Evolutionary conservation across 306 rosid species (phyloP).

Genomic region (Gastrolobium bilobum): DNA sequence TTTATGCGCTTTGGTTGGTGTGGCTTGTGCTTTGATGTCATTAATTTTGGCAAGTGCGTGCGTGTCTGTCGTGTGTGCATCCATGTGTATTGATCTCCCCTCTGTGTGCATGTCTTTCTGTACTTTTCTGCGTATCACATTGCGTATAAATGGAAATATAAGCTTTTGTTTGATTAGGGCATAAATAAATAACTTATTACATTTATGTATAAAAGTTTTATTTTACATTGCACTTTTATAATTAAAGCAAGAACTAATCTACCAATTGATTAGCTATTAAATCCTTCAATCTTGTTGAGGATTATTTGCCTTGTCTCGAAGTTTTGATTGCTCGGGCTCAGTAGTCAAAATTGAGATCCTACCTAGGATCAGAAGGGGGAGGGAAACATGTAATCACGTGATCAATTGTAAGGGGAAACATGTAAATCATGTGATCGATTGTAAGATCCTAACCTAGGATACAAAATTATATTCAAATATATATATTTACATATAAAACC

Average conservation of each 20-base stretch:
- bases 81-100: not conserved
- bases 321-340: slow-evolving; percentile 4
- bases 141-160: slow-evolving; percentile 29
- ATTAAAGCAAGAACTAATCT: slow-evolving; percentile 22
- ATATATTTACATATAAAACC: too few species aligned
- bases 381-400: not conserved
- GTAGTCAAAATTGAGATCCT: slow-evolving; percentile 9
- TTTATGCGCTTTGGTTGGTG: slow-evolving; percentile 30
- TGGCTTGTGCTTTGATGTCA: slow-evolving; percentile 44
- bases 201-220: not conserved
- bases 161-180: slow-evolving; percentile 32
- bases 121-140: slow-evolving; percentile 18
- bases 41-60: slow-evolving; percentile 10
- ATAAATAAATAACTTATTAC: slow-evolving; percentile 5
- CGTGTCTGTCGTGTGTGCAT: not conserved
- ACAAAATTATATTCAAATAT: slow-evolving; percentile 4
- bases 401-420: not conserved
- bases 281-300: slow-evolving; percentile 3
- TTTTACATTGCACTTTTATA: slow-evolving; percentile 22
- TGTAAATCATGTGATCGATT: not conserved
- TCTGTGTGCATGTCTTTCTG: slow-evolving; percentile 19
- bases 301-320: slow-evolving; percentile 22
- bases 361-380: not conserved
- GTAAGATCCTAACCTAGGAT: not conserved
- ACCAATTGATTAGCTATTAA: slow-evolving; percentile 30